A percentile compares a stretch with the other conserved stretches of the same genome.
Conservation (phyloP, 225 moss, liverwort and hornwort species). For the Bryum argenteum region DNA sequence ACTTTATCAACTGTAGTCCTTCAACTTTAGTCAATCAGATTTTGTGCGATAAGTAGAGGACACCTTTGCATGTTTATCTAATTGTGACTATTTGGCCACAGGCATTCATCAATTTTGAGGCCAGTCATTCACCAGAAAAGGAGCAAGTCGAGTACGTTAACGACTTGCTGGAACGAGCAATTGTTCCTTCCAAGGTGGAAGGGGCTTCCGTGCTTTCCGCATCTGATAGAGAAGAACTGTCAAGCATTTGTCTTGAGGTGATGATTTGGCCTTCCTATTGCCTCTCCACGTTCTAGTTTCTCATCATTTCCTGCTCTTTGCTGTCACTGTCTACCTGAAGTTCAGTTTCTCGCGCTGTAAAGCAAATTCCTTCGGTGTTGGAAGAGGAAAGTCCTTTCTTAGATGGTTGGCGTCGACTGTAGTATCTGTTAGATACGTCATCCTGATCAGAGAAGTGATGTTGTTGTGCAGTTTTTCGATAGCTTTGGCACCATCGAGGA, state of each 20-base stretch:
- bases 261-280: background rate
- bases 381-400: background rate
- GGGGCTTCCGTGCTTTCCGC: conserved; percentile 74
- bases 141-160: conserved; percentile 67
- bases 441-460: background rate
- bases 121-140: conserved; percentile 60
- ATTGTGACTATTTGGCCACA: conserved; percentile 18
- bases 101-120: conserved; percentile 84
- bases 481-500: conserved; percentile 75
- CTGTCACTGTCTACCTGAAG: background rate
- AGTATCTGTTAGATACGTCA: too few relatives aligned
- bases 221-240: conserved; percentile 82
- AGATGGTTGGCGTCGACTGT: background rate
- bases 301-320: background rate
- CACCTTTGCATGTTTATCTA: background rate
- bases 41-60: background rate
- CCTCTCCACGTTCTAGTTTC: background rate
- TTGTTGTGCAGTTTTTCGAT: conserved; percentile 74
- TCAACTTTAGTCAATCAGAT: background rate
- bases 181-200: conserved; percentile 66
- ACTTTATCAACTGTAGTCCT: background rate
- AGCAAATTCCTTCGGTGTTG: background rate
- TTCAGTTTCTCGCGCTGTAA: background rate
- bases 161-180: conserved; percentile 68
- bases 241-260: conserved; percentile 88